These are phyloP conservation scores for Torulaspora globosa DNA, from an alignment of 1,139 yeast species.

Conservation along the genomic window DNA sequence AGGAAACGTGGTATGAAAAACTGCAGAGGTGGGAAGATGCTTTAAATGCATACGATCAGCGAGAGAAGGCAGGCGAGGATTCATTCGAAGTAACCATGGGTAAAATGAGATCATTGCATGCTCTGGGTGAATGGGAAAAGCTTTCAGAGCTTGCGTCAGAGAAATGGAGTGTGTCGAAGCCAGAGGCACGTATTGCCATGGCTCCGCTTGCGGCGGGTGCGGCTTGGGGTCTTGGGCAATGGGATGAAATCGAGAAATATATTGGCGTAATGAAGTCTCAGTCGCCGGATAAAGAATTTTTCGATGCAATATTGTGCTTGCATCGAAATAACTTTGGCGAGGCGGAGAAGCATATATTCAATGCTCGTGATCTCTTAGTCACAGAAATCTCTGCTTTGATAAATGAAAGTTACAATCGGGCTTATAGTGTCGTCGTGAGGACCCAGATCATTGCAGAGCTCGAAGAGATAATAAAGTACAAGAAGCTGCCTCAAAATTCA, in stretches of 20 bases:
- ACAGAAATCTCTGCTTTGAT: conserved; percentile 94
- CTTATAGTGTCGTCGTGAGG: conserved; percentile 93
- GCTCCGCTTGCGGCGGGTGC: conserved; percentile 99
- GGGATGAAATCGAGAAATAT: conserved; percentile 95
- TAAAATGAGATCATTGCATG: conserved; percentile 95
- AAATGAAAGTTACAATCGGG: conserved; percentile 93
- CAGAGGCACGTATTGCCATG: conserved; percentile 74
- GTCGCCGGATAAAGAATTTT: conserved; percentile 92
- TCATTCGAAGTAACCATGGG: conserved; percentile 84
- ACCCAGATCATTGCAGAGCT: conserved; percentile 96
- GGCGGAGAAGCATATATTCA: conserved; percentile 71
- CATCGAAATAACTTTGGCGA: conserved; percentile 84
- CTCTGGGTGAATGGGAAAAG: conserved; percentile 97
- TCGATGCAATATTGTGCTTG: conserved; percentile 80
- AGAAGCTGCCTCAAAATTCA: conserved; percentile 75
- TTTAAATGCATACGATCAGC: conserved; percentile 74
- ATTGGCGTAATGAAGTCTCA: conserved; percentile 85
- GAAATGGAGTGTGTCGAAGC: conserved; percentile 73
- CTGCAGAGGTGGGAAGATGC: conserved; percentile 99
- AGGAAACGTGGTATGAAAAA: conserved; percentile 97
- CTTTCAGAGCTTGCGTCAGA: conserved; percentile 79
- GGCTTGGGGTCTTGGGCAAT: conserved; percentile 97
- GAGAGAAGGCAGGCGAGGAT: conserved; percentile 51
- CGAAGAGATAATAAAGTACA: conserved; percentile 89
- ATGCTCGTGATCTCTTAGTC: conserved; percentile 83